Percentiles rank a stretch among this genome's conserved stretches.
These are phyloP conservation scores for Galerina sulciceps DNA, from an alignment of 768 basidiomycete species.

Conservation along the genomic window DNA sequence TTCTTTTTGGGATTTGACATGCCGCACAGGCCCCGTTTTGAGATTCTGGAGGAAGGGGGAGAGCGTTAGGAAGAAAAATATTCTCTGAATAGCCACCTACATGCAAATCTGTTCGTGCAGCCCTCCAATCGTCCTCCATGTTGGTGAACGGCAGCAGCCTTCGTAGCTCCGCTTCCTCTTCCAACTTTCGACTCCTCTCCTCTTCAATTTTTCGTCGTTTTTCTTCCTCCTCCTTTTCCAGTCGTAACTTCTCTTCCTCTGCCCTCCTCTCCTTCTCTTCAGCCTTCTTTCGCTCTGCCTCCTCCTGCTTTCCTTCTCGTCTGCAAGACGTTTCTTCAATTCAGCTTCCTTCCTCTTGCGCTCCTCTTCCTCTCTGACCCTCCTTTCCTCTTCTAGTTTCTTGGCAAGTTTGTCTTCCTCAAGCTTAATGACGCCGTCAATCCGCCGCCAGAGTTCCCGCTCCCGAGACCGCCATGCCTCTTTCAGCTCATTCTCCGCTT, in stretches of 20 bases:
- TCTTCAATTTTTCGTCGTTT: constrained; percentile 36
- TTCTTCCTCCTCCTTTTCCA: constrained; percentile 42
- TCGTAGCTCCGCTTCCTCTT: constrained; percentile 41
- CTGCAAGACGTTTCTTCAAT: constrained; percentile 39
- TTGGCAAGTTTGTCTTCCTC: constrained; percentile 65
- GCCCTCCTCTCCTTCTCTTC: constrained; percentile 47
- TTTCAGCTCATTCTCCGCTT: constrained; percentile 48
- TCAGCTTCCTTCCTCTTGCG: constrained; percentile 51
- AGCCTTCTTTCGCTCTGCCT: constrained; percentile 47
- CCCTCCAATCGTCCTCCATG: constrained; percentile 67
- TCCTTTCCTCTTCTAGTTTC: constrained; percentile 61
- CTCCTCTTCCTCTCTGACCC: constrained; percentile 51
- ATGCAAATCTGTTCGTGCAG: constrained; percentile 55
- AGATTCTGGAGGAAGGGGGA: constrained; percentile 45
- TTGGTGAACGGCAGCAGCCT: constrained; percentile 53
- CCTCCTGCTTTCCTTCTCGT: constrained; percentile 50
- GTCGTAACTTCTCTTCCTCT: constrained; percentile 43
- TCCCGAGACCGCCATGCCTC: constrained; percentile 58
- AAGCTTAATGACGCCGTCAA: constrained; percentile 62
- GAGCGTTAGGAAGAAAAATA: neutral
- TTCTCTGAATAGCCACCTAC: constrained; percentile 37
- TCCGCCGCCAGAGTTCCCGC: constrained; percentile 54
- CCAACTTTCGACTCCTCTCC: constrained; percentile 35
- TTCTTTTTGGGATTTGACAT: constrained; percentile 61
- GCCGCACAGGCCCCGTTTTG: constrained; percentile 66